Conservation (phyloP, 257 asterid genomes). For the Ilex aquifolium region DNA sequence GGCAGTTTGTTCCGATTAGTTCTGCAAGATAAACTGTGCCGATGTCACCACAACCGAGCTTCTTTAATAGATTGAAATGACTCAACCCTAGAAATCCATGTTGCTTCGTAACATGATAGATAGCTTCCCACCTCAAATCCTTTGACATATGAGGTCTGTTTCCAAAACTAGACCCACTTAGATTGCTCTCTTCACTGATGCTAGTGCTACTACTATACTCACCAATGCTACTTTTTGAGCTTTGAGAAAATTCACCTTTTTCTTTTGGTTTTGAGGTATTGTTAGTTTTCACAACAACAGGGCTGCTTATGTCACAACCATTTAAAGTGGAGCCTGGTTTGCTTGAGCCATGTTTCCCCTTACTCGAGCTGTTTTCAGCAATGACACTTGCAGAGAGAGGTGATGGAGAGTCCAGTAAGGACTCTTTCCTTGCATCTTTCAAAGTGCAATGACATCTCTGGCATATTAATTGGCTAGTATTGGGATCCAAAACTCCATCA, state of each 20-base stretch:
- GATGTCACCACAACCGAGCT: slow-evolving; percentile 87
- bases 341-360: slow-evolving; percentile 18
- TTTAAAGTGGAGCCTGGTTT: slow-evolving; percentile 15
- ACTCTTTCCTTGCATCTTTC: slow-evolving; percentile 31
- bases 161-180: slow-evolving; percentile 54
- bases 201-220: slow-evolving; percentile 82
- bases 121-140: slow-evolving; percentile 74
- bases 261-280: slow-evolving; percentile 32
- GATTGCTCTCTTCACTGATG: slow-evolving; percentile 74
- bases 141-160: slow-evolving; percentile 90
- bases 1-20: slow-evolving; percentile 54
- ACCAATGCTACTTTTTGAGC: slow-evolving; percentile 84
- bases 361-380: slow-evolving; percentile 15
- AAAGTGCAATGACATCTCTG: slow-evolving; percentile 79
- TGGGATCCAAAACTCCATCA: slow-evolving; percentile 21
- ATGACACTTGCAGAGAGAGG: slow-evolving; percentile 15
- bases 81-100: slow-evolving; percentile 63
- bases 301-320: slow-evolving; percentile 23
- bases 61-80: slow-evolving; percentile 68
- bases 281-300: slow-evolving; percentile 29
- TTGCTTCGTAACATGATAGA: slow-evolving; percentile 42
- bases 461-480: slow-evolving; percentile 47
- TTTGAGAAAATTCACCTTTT: slow-evolving; percentile 67
- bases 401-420: slow-evolving; percentile 20
- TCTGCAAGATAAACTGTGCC: slow-evolving; percentile 89